Base-by-base conservation (phyloP, 768 basidiomycete genomes). In the Cyclocybe cylindracea region DNA sequence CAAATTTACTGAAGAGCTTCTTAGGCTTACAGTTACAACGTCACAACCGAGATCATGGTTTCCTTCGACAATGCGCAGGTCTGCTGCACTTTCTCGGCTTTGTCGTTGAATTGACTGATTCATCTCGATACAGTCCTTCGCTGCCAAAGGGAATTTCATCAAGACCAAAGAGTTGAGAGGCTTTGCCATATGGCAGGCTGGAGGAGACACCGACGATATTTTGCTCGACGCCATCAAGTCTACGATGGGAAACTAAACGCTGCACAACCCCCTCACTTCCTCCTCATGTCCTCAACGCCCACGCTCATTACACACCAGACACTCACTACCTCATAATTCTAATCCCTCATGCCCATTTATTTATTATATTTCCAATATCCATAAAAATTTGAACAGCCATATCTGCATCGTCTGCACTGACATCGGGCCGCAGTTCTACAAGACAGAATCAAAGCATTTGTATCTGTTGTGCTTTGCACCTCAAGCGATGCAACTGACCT, bases 101-200 rank as follows among this genome's bases (percentile, higher is more conserved):
- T 14, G 7, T 35, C 16, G 35, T 33, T 13, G n/a, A 34, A 46
- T 38, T 45, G 10, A 49, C 45, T 45, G 19, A 49, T 37, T 34
- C 24, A 10, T 35, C 7, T 42, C 13, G 5, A 18, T 37, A 9
- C 19, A 76, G 72, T 75, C 75, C 2, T 74, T 77, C 51, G 62
- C 70, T 14, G 76, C 74, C 45, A 80, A 89, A 77, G 79, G 87
- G 61, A 55, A 62, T 6, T 89, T 80, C 67, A 84, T 89, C 60
- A 73, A 74, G 51, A 54, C 67, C 14, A 66, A 63, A 3, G 73
- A 75, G 5, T 66, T 91, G 32, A 73, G 70, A 55, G 89, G 88
- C 4, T 89, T 89, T 62, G 66, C 83, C 0, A 82, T 86, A 70
- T 89, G 86, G 86, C 83, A 89, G 58, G 79, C 84, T 50, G 86